Evolutionary conservation across 176 grass and related monocot species (phyloP), one percentile per base, ranked within the genome.

Genomic region (Poa annua): DNA sequence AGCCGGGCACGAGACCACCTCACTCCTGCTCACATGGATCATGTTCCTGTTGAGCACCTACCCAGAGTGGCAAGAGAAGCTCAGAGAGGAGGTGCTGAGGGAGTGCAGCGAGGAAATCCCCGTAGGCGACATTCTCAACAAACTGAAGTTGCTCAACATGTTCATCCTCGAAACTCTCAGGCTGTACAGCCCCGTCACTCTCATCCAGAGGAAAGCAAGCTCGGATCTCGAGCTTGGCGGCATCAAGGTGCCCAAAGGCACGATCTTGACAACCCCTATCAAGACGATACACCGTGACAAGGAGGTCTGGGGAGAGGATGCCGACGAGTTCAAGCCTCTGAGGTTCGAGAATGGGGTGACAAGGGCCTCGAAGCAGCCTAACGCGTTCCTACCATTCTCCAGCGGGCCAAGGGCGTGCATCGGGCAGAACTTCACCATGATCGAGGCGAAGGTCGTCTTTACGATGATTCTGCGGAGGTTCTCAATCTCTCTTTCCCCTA

Each of bases 391-490:
- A 17, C 33, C 33, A 34, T 66, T 66, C 33, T 35, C 32, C 33
- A 66, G 64, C 64, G 16, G 33, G 16, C 64, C 64, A 8, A 66
- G 32, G 63, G 14, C 33, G 33, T 66, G 64, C 15, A 66, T 66
- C 33, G 33, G 64, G 16, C 90, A 92, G 71, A 89, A 81, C 62
- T 89, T 92, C 20, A 71, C 90, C 1, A 81, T 89, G 84, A 14
- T 87, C 0, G 84, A 92, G 75, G 87, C 70, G 0, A 87, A 92
- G 80, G 33, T 55, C 2, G 74, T 86, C 68, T 12, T 89, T 14
- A 87, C 83, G 4, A 89, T 83, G 87, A 89, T 89, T 42, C 68
- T 92, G 14, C 87, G 81, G 69, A 78, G 56, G 74, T 92, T 89
- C 24, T 54, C 75, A 14, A 63, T 92, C 29, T 66, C 32, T 35